These are phyloP conservation scores for Hemileia vastatrix DNA, from an alignment of 1,284 basidiomycete species.

Conservation along the genomic window DNA sequence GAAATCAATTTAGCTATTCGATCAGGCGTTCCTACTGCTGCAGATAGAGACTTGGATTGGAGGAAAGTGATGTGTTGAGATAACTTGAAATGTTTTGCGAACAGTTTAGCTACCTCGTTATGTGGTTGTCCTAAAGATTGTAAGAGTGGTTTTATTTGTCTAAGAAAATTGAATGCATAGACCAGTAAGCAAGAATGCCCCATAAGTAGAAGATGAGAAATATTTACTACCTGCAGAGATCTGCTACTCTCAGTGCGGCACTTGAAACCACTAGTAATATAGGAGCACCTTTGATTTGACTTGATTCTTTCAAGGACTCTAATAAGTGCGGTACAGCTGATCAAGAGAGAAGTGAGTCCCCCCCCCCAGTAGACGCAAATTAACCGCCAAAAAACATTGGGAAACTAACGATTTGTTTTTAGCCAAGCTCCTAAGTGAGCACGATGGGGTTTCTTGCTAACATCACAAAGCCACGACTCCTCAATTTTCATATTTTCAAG, in stretches of 20 bases:
- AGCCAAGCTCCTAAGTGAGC: conserved; percentile 20
- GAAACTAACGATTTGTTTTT: not conserved
- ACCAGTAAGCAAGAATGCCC: not conserved
- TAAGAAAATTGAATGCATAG: not conserved
- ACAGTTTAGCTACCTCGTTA: conserved; percentile 16
- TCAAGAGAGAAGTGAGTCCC: not conserved
- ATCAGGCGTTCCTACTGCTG: conserved; percentile 13
- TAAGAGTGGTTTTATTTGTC: conserved; percentile 5
- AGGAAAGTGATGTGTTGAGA: conserved; percentile 5
- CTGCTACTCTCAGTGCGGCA: conserved; percentile 6
- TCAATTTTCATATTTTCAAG: conserved; percentile 5
- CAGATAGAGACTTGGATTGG: not conserved
- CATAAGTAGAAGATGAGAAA: not conserved
- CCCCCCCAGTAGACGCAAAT: not conserved
- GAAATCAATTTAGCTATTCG: conserved; percentile 7
- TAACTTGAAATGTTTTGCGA: conserved; percentile 16
- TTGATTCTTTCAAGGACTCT: conserved; percentile 1
- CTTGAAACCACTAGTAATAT: conserved; percentile 6
- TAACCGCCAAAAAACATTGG: not conserved
- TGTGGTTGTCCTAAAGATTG: not conserved
- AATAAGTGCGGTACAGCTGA: conserved; percentile 6
- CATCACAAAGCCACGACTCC: conserved; percentile 12
- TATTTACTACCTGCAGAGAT: conserved; percentile 11
- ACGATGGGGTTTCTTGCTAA: conserved; percentile 8
- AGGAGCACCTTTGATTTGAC: not conserved